Evolutionary conservation across 2,329 filamentous ascomycete species (phyloP), one percentile per base, ranked within the genome.

Genomic region (Epichloe elymi): DNA sequence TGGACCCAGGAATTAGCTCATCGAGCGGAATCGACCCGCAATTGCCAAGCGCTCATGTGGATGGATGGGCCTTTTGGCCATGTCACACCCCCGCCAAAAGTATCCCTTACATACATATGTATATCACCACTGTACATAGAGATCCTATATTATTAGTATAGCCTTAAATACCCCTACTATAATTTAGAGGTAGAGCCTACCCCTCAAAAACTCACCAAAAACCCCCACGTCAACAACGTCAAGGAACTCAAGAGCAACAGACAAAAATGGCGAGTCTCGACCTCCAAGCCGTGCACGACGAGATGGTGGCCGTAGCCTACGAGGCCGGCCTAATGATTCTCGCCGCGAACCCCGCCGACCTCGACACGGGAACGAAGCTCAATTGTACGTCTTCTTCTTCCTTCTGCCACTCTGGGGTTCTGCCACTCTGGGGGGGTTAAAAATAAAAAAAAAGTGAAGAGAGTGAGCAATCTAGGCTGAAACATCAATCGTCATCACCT

Each of bases 241-340:
- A 26, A 11, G 10, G 10, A 19, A n/a, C 11, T 17, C 6, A 14
- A n/a, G 20, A 26, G 8, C 7, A 20, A 14, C 17, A 3, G 19
- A n/a, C 26, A 30, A 44, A 17, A 26, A 17, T 15, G 26, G 17
- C 33, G 26, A 30, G 26, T 49, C 66, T 82, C 57, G 72, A 85
- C 60, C 70, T 84, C 48, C 72, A 81, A 60, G 73, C 76, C 48
- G 73, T 85, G 55, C 80, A 79, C 57, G 78, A 84, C 65, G 74
- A 74, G 48, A 70, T 85, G 55, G 65, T 84, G 58, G 63, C 68
- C 48, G 68, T 84, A 51, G 82, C 81, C 61, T 74, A 77, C 55
- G 75, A 78, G 65, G 82, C 82, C n/a, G 82, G 82, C 57, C 65
- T 68, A 51, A 82, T 81, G 76, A 84, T 85, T 57, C 65, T 80